These are phyloP conservation scores for Stachybotrys elegans DNA, from an alignment of 2,329 filamentous ascomycete genomes.

Conservation along the genomic window DNA sequence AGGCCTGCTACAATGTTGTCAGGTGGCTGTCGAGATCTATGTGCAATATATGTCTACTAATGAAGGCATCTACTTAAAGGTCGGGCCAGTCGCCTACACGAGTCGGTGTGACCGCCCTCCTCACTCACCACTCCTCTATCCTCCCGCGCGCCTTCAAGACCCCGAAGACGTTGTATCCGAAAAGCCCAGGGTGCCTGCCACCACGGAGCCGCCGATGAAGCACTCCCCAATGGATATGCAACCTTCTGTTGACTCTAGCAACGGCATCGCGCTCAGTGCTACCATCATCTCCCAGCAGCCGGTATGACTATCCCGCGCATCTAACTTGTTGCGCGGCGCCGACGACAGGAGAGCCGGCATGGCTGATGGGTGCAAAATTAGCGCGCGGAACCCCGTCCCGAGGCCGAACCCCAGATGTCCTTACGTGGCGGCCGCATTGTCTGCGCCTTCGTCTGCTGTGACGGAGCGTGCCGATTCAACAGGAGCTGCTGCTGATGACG, in stretches of 20 bases:
- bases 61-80: no score
- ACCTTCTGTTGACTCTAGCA: background rate
- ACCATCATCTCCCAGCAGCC: constrained; percentile 11
- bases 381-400: constrained; percentile 17
- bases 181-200: no score
- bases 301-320: background rate
- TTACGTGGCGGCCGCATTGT: constrained; percentile 21
- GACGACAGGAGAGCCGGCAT: background rate
- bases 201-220: constrained; percentile 10
- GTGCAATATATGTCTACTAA: no score
- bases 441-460: constrained; percentile 22
- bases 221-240: constrained; percentile 13
- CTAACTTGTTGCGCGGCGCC: background rate
- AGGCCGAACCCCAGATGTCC: constrained; percentile 15
- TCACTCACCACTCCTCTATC: no score
- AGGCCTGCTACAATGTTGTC: no score
- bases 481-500: constrained; percentile 21
- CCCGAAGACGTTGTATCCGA: no score
- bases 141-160: no score
- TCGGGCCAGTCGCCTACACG: no score
- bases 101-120: no score
- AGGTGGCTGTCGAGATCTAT: no score
- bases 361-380: constrained; percentile 4
- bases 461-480: constrained; percentile 22
- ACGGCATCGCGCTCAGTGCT: background rate